A percentile compares a stretch with the other conserved stretches of the same genome.
phyloP scores from a whole-genome alignment of 2,329 filamentous ascomycete species.

The Beauveria sp. region DNA sequence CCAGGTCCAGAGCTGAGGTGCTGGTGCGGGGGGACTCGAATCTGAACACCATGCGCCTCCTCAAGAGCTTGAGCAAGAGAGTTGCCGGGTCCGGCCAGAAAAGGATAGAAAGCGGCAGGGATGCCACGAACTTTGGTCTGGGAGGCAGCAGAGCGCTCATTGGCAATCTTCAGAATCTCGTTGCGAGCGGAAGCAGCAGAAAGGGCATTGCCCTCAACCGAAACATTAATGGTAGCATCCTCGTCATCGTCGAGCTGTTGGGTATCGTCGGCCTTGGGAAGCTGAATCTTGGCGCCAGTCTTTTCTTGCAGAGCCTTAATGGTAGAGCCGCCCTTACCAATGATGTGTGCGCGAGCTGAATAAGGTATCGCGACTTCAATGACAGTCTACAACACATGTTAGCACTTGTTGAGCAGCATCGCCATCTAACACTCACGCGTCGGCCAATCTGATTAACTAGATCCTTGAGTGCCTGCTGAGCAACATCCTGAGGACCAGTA shows the following conservation, averaged over 20 bases:
- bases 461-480: conserved; percentile 82
- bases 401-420: conserved; percentile 11
- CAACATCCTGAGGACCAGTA: conserved; percentile 73
- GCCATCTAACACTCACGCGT: conserved; percentile 17
- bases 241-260: conserved; percentile 53
- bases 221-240: conserved; percentile 75
- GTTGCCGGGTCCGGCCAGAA: conserved; percentile 78
- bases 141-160: conserved; percentile 75
- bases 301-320: conserved; percentile 87
- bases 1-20: conserved; percentile 65
- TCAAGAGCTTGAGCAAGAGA: conserved; percentile 60
- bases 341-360: conserved; percentile 80
- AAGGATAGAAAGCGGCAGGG: conserved; percentile 89
- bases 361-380: conserved; percentile 74
- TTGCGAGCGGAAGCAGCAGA: conserved; percentile 77
- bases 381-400: conserved; percentile 31
- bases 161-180: conserved; percentile 80
- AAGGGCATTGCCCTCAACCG: conserved; percentile 85
- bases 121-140: conserved; percentile 76
- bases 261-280: conserved; percentile 70
- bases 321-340: conserved; percentile 82
- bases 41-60: conserved; percentile 68
- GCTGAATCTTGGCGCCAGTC: conserved; percentile 82
- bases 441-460: conserved; percentile 81
- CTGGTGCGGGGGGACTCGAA: conserved; percentile 77